A percentile compares a stretch with the other conserved stretches of the same genome.
phyloP scores from a whole-genome alignment of 2,329 filamentous ascomycete genomes.

The Xylaria sp. region DNA sequence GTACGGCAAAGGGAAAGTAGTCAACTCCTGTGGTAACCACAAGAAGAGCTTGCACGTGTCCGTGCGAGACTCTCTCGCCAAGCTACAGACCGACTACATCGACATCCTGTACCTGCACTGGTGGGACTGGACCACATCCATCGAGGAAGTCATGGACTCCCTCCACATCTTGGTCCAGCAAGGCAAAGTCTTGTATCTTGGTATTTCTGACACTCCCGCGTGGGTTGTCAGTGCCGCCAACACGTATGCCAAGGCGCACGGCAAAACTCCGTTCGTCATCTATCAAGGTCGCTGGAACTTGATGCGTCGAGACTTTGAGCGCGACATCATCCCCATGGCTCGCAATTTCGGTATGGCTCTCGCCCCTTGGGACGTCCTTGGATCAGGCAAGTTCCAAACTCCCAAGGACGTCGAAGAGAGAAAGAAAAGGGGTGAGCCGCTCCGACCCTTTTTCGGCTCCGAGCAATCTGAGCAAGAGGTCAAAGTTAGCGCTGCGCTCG shows the following conservation, averaged over 20 bases:
- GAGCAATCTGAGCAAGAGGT: constrained; percentile 60
- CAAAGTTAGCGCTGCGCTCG: constrained; percentile 67
- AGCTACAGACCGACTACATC: constrained; percentile 69
- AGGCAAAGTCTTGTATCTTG: constrained; percentile 57
- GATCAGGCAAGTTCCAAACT: constrained; percentile 60
- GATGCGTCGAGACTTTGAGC: constrained; percentile 52
- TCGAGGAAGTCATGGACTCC: constrained; percentile 57
- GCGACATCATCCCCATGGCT: constrained; percentile 58
- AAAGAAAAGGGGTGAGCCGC: constrained; percentile 53
- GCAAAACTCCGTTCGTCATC: constrained; percentile 53
- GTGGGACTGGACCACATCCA: constrained; percentile 57
- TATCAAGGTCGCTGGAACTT: constrained; percentile 57
- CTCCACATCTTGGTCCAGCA: constrained; percentile 56
- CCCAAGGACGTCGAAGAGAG: constrained; percentile 50
- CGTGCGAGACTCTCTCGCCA: constrained; percentile 64
- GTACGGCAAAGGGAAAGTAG: constrained; percentile 51
- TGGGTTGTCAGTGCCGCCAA: constrained; percentile 56
- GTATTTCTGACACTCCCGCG: constrained; percentile 55
- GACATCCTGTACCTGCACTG: constrained; percentile 60
- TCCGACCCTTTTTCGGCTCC: constrained; percentile 47
- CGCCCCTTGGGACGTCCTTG: constrained; percentile 68
- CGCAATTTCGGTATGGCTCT: constrained; percentile 61
- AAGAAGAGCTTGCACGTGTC: constrained; percentile 67
- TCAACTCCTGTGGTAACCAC: constrained; percentile 66
- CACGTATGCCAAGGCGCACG: constrained; percentile 52